phyloP scores from a whole-genome alignment of 2,329 filamentous ascomycete species.

The Aspergillus hortae region DNA sequence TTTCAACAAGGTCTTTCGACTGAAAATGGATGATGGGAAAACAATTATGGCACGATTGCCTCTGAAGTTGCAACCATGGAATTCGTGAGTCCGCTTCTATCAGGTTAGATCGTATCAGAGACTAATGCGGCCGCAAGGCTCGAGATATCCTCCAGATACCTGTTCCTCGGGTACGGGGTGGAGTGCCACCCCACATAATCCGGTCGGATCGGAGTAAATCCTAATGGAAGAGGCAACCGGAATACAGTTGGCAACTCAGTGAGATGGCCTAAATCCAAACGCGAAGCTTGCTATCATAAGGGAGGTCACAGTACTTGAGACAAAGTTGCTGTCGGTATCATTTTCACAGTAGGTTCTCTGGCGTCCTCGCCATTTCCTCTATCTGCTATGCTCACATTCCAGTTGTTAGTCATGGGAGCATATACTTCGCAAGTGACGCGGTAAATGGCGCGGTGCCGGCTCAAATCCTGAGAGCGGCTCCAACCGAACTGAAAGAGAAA shows the following conservation, averaged over 20 bases:
- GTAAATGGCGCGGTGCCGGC: slow-evolving; percentile 29
- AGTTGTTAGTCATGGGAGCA: slow-evolving; percentile 30
- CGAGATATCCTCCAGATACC: slow-evolving; percentile 15
- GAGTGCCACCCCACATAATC: slow-evolving; percentile 18
- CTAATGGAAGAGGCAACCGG: slow-evolving; percentile 29
- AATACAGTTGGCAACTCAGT: slow-evolving; percentile 22
- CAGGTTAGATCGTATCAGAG: neutral
- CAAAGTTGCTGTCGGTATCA: slow-evolving; percentile 34
- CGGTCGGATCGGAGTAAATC: slow-evolving; percentile 26
- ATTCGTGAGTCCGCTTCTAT: slow-evolving; percentile 14
- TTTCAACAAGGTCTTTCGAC: slow-evolving; percentile 32
- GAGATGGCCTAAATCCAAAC: slow-evolving; percentile 24
- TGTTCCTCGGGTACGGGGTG: slow-evolving; percentile 17
- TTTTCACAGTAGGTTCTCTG: slow-evolving; percentile 28
- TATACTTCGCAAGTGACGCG: slow-evolving; percentile 34
- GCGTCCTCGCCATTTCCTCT: neutral
- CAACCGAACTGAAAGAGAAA: slow-evolving; percentile 27
- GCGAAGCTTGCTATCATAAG: slow-evolving; percentile 19
- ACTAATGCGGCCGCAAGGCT: slow-evolving; percentile 12
- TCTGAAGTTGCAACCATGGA: slow-evolving; percentile 26
- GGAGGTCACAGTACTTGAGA: slow-evolving; percentile 34
- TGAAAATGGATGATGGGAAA: slow-evolving; percentile 22
- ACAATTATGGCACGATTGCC: slow-evolving; percentile 19
- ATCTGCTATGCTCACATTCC: neutral
- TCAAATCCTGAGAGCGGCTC: slow-evolving; percentile 21